phyloP scores from a whole-genome alignment of 495 filamentous ascomycete species.

The Hamigera avellanea region DNA sequence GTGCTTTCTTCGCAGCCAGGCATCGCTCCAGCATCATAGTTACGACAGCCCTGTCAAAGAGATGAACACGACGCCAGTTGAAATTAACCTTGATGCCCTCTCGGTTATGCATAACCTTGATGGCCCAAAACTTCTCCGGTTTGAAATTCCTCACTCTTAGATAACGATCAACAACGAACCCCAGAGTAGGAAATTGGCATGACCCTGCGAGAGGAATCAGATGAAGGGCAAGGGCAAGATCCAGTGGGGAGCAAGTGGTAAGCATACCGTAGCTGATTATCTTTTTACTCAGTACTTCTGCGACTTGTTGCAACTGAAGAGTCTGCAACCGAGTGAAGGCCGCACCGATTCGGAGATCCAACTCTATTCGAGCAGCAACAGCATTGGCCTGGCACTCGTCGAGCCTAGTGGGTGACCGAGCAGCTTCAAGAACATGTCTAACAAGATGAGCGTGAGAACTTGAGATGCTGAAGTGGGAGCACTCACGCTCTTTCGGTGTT shows the following conservation, averaged over 20 bases:
- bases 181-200: slow-evolving; percentile 93
- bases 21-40: slow-evolving; percentile 79
- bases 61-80: slow-evolving; percentile 65
- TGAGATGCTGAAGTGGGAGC: too few relatives aligned
- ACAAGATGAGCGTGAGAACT: background rate
- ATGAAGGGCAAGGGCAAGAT: too few relatives aligned
- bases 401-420: slow-evolving; percentile 59
- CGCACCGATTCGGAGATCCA: slow-evolving; percentile 83
- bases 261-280: slow-evolving; percentile 78
- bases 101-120: slow-evolving; percentile 69
- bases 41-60: slow-evolving; percentile 81
- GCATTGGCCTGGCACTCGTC: slow-evolving; percentile 83
- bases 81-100: slow-evolving; percentile 77
- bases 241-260: too few relatives aligned
- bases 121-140: slow-evolving; percentile 84
- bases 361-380: slow-evolving; percentile 79
- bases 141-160: slow-evolving; percentile 87
- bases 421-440: slow-evolving; percentile 74
- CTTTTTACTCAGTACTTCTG: slow-evolving; percentile 46
- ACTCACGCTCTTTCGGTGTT: slow-evolving; percentile 87
- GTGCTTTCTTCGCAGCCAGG: slow-evolving; percentile 61
- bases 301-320: slow-evolving; percentile 54
- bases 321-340: slow-evolving; percentile 89
- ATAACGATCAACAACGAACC: slow-evolving; percentile 95
- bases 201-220: slow-evolving; percentile 55